phyloP scores from a whole-genome alignment of 129 eudicot genomes.

The Centella asiatica region DNA sequence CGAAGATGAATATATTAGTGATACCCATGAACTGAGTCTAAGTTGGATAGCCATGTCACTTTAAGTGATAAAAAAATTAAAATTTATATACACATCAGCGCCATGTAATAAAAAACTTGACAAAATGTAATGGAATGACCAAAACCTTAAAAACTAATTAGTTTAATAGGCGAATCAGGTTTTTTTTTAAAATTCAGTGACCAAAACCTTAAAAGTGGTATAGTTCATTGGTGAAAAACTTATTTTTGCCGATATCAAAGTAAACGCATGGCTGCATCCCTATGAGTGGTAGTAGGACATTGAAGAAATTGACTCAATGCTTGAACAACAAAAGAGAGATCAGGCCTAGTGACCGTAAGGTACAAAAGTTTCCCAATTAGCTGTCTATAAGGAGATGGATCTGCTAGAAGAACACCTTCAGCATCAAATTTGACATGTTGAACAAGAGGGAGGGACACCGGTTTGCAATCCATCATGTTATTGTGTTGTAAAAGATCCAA shows the following conservation, averaged over 20 bases:
- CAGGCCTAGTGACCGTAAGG: neutral
- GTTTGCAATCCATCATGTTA: neutral
- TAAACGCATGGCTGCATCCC: neutral
- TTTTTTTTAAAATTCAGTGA: too few relatives aligned
- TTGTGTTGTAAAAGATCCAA: neutral
- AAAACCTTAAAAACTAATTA: too few relatives aligned
- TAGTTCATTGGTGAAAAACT: too few relatives aligned
- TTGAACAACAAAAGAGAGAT: neutral
- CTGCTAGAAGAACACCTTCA: neutral
- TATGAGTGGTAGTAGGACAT: neutral
- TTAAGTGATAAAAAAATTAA: too few relatives aligned
- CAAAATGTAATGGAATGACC: too few relatives aligned
- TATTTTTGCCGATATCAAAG: neutral
- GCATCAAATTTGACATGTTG: neutral
- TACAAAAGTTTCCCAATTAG: constrained; percentile 6
- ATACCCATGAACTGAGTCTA: too few relatives aligned
- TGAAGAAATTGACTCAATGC: constrained; percentile 6
- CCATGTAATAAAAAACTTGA: too few relatives aligned
- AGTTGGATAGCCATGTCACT: too few relatives aligned
- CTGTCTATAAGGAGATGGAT: neutral
- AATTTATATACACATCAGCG: too few relatives aligned
- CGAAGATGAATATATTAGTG: too few relatives aligned
- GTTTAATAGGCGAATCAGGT: too few relatives aligned
- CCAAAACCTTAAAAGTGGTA: too few relatives aligned
- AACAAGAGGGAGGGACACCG: neutral